Conservation (phyloP, 2,329 filamentous ascomycete genomes). For the Penicillium sp. region DNA sequence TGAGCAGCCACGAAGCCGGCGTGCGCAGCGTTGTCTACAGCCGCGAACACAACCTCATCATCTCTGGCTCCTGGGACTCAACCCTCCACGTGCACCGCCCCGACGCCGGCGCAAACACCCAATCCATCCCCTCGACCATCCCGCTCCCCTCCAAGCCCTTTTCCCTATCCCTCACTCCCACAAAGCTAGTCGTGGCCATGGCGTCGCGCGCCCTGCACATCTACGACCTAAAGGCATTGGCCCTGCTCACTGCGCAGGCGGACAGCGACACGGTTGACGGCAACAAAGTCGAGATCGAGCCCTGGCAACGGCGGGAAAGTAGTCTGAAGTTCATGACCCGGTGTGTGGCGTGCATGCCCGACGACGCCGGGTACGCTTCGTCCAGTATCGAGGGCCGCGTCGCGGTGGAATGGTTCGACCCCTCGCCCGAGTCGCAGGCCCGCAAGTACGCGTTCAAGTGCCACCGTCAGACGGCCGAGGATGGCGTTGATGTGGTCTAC, state of each 20-base stretch:
- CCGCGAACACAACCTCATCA: slow-evolving; percentile 71
- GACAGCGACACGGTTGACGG: slow-evolving; percentile 37
- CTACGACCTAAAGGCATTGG: slow-evolving; percentile 78
- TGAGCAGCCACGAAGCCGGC: slow-evolving; percentile 77
- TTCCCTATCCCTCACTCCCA: slow-evolving; percentile 74
- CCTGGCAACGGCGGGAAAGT: slow-evolving; percentile 92
- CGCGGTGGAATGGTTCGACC: slow-evolving; percentile 97
- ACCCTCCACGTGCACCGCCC: slow-evolving; percentile 80
- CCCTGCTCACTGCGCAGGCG: slow-evolving; percentile 54
- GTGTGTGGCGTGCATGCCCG: slow-evolving; percentile 92
- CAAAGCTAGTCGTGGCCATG: slow-evolving; percentile 94
- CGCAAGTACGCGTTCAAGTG: slow-evolving; percentile 99
- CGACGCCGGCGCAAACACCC: slow-evolving; percentile 48
- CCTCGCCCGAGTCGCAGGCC: slow-evolving; percentile 79
- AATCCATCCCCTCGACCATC: slow-evolving; percentile 63
- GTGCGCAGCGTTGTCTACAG: slow-evolving; percentile 86
- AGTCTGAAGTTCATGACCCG: slow-evolving; percentile 95
- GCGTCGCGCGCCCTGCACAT: slow-evolving; percentile 90
- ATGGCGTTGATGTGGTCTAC: slow-evolving; percentile 78
- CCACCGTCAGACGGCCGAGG: slow-evolving; percentile 71
- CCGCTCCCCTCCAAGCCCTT: slow-evolving; percentile 84
- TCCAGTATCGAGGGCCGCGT: slow-evolving; percentile 93
- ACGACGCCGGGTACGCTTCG: slow-evolving; percentile 90
- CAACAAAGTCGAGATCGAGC: slow-evolving; percentile 61
- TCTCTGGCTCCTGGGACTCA: slow-evolving; percentile 92